Evolutionary conservation across 2,329 filamentous ascomycete species (phyloP).

Genomic region (Colletotrichum coccodes): DNA sequence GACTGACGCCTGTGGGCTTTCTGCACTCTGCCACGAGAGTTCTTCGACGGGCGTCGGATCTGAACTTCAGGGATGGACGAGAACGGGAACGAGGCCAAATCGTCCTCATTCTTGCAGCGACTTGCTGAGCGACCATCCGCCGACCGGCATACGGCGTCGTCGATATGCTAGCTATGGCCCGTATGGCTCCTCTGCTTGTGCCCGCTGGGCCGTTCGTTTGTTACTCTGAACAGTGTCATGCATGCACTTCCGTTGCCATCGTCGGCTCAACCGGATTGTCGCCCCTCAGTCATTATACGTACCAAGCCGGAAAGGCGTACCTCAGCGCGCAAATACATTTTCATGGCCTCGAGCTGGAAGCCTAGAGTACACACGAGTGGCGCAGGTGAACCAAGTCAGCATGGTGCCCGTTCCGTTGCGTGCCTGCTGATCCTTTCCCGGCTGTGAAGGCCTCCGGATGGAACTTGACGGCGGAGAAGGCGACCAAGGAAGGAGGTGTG

Average conservation of each 20-base stretch:
- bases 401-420: conserved; percentile 8
- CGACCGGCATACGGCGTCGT: not conserved
- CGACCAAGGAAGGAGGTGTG: conserved; percentile 2
- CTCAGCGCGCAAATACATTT: not conserved
- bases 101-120: not conserved
- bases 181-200: not conserved
- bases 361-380: not conserved
- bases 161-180: not conserved
- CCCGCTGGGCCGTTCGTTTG: not conserved
- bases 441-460: not conserved
- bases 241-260: not conserved
- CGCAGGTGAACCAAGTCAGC: not conserved
- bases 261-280: not conserved
- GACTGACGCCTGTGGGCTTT: not conserved
- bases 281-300: conserved; percentile 1
- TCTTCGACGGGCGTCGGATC: not conserved
- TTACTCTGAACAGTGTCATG: not conserved
- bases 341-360: not conserved
- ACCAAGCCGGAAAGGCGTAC: not conserved
- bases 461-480: conserved; percentile 15
- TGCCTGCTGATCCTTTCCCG: not conserved
- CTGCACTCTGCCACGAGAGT: not conserved
- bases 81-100: not conserved
- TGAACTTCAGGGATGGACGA: not conserved
- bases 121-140: not conserved